Evolutionary conservation across 768 basidiomycete genomes (phyloP).

Genomic region (Lactifluus rugatus): DNA sequence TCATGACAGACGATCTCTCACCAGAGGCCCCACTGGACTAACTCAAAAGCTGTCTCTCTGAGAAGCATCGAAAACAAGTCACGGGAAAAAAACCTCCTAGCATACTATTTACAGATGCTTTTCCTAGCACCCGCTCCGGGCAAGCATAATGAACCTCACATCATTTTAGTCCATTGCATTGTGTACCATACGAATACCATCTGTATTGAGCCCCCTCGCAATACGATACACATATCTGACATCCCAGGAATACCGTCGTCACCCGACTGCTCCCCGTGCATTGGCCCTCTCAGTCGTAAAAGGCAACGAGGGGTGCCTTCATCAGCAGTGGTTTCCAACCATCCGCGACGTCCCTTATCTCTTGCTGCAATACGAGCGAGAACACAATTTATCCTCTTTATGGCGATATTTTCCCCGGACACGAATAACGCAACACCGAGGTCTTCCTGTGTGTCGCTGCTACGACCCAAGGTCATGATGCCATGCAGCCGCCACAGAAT

Average conservation of each 20-base stretch:
- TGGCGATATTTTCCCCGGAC: neutral
- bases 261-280: too few relatives aligned
- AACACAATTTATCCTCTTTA: neutral
- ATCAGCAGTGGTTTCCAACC: neutral
- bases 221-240: neutral
- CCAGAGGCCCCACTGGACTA: conserved; percentile 31
- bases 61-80: conserved; percentile 65
- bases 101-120: conserved; percentile 28
- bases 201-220: neutral
- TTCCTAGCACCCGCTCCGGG: neutral
- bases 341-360: too few relatives aligned
- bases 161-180: too few relatives aligned
- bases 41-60: conserved; percentile 52
- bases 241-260: too few relatives aligned
- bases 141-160: neutral
- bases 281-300: neutral
- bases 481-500: too few relatives aligned
- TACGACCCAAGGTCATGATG: neutral
- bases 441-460: neutral
- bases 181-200: neutral
- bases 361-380: neutral
- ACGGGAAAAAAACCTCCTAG: conserved; percentile 63
- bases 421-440: neutral
- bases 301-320: neutral
- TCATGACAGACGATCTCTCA: conserved; percentile 38